A percentile compares a stretch with the other conserved stretches of the same genome.
Evolutionary conservation across 352 stramenopile species (phyloP).

Genomic region (Phytopythium cucurbitacearum): DNA sequence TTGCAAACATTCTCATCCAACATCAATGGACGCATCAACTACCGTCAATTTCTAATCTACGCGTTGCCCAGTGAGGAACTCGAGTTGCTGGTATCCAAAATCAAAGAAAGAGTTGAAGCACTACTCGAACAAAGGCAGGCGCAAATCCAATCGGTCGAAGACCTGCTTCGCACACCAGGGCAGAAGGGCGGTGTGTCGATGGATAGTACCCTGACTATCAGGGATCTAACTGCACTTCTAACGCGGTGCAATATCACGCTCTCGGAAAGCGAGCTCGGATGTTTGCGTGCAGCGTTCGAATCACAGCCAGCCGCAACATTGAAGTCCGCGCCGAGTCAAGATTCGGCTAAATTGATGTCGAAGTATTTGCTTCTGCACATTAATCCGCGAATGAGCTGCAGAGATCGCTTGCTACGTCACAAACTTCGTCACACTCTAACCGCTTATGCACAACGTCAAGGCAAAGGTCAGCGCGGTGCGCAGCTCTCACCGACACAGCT

Average conservation of each 20-base stretch:
- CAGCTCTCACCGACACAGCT: conserved; percentile 20
- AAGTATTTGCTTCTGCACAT: conserved; percentile 53
- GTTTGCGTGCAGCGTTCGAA: conserved; percentile 18
- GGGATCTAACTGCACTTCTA: conserved; percentile 6
- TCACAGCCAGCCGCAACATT: not conserved
- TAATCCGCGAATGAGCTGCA: conserved; percentile 46
- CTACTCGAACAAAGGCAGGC: conserved; percentile 6
- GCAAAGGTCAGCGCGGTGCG: conserved; percentile 9
- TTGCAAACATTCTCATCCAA: conserved; percentile 52
- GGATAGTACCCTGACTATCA: conserved; percentile 13
- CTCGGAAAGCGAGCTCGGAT: conserved; percentile 21
- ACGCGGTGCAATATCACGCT: conserved; percentile 35
- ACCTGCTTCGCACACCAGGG: conserved; percentile 20
- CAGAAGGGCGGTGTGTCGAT: conserved; percentile 2
- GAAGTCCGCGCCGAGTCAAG: no score
- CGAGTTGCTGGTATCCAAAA: conserved; percentile 47
- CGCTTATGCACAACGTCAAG: conserved; percentile 20
- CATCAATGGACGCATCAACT: conserved; percentile 67
- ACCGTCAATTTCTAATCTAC: conserved; percentile 64
- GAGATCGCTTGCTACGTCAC: conserved; percentile 48
- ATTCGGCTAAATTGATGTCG: no score
- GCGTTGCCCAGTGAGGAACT: conserved; percentile 43
- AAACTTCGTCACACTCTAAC: conserved; percentile 59
- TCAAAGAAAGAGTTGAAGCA: conserved; percentile 53
- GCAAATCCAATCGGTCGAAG: conserved; percentile 33